phyloP scores from a whole-genome alignment of 768 basidiomycete species.

The Boletus edulis region DNA sequence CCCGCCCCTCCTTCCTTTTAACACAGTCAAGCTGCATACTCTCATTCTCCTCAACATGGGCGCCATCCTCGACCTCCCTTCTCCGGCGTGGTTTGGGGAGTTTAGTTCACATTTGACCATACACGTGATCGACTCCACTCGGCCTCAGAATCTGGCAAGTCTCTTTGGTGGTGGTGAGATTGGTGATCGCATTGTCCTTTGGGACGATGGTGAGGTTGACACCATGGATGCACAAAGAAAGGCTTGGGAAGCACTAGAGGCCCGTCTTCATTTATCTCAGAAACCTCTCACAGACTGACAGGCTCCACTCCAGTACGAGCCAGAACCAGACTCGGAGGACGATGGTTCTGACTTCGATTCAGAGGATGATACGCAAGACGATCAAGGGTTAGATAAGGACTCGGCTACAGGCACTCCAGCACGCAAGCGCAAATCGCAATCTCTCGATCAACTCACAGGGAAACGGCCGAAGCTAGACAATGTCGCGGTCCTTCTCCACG shows the following conservation, averaged over 20 bases:
- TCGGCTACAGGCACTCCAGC: slow-evolving; percentile 36
- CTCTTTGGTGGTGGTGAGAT: slow-evolving; percentile 72
- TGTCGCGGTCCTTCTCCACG: slow-evolving; percentile 25
- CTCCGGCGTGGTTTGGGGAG: slow-evolving; percentile 72
- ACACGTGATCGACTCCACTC: slow-evolving; percentile 92
- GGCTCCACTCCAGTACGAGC: slow-evolving; percentile 59
- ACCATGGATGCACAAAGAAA: slow-evolving; percentile 66
- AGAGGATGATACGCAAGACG: slow-evolving; percentile 44
- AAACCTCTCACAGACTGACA: slow-evolving; percentile 5
- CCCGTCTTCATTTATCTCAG: slow-evolving; percentile 34
- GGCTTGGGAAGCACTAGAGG: slow-evolving; percentile 84
- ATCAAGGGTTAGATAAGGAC: slow-evolving; percentile 39
- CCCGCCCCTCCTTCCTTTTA: background rate
- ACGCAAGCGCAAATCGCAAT: slow-evolving; percentile 49
- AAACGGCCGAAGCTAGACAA: slow-evolving; percentile 63
- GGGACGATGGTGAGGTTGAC: slow-evolving; percentile 88
- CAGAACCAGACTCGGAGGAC: slow-evolving; percentile 68
- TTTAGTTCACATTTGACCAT: slow-evolving; percentile 62
- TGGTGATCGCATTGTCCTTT: slow-evolving; percentile 76
- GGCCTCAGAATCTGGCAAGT: slow-evolving; percentile 87
- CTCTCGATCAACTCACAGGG: slow-evolving; percentile 37
- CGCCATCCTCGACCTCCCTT: slow-evolving; percentile 78
- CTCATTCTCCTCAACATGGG: slow-evolving; percentile 93
- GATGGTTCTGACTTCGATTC: slow-evolving; percentile 44
- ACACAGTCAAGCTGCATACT: slow-evolving; percentile 65